phyloP scores from a whole-genome alignment of 164 flowering plant species.

The Macadamia integrifolia region DNA sequence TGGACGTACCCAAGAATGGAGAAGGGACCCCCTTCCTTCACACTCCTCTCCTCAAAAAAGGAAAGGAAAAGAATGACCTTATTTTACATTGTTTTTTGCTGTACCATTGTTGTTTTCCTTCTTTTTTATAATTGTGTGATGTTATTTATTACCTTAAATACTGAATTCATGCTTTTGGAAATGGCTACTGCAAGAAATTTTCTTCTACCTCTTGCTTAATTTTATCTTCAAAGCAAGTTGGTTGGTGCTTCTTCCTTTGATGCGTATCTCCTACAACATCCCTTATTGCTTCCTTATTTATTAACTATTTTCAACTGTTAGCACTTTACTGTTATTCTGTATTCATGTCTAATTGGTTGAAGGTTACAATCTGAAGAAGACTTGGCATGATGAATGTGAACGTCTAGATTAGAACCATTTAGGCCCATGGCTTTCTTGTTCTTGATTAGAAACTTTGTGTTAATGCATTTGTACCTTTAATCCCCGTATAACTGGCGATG shows the following conservation, averaged over 20 bases:
- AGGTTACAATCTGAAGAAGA: not conserved
- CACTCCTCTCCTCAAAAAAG: too few relatives aligned
- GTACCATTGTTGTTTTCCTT: conserved; percentile 9
- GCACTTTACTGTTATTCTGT: not conserved
- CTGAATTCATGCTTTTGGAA: conserved; percentile 13
- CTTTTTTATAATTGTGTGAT: conserved; percentile 17
- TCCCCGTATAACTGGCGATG: not conserved
- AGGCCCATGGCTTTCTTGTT: too few relatives aligned
- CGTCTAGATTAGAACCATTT: not conserved
- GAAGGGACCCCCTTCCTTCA: too few relatives aligned
- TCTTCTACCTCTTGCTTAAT: not conserved
- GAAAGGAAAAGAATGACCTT: not conserved
- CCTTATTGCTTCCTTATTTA: not conserved
- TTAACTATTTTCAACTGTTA: not conserved
- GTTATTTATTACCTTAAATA: conserved; percentile 14
- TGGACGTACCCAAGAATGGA: not conserved
- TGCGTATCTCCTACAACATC: not conserved
- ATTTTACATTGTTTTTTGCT: conserved; percentile 16
- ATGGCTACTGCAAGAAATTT: conserved; percentile 1
- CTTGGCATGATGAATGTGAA: not conserved
- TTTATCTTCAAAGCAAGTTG: not conserved
- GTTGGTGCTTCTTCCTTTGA: conserved; percentile 2
- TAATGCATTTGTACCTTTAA: too few relatives aligned
- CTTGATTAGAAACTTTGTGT: too few relatives aligned
- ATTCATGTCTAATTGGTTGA: not conserved